Evolutionary conservation across 345 rosid species (phyloP).

Genomic region (Euphorbia pulcherrima): DNA sequence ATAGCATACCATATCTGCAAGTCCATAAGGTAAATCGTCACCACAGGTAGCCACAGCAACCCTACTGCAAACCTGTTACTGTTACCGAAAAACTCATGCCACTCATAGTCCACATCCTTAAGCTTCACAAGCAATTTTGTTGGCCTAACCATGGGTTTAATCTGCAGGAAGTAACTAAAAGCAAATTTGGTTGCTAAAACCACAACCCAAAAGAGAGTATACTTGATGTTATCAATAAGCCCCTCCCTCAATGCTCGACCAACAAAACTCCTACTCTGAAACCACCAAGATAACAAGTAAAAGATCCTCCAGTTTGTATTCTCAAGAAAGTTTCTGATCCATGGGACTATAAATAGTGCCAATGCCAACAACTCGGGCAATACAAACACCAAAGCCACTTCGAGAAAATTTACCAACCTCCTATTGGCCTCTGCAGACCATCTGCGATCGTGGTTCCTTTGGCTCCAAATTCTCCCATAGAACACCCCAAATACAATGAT

Average conservation of each 20-base stretch:
- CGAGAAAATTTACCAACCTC: constrained; percentile 55
- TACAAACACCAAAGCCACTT: constrained; percentile 56
- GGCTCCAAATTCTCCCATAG: constrained; percentile 69
- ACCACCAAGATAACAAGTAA: constrained; percentile 70
- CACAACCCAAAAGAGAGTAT: constrained; percentile 69
- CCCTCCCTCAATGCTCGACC: constrained; percentile 91
- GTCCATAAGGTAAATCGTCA: constrained; percentile 81
- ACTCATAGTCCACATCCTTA: constrained; percentile 44
- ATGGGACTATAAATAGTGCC: constrained; percentile 73
- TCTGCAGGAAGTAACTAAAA: constrained; percentile 83
- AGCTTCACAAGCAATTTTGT: constrained; percentile 49
- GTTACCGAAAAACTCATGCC: constrained; percentile 54
- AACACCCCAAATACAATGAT: constrained; percentile 57
- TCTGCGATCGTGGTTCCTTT: constrained; percentile 42
- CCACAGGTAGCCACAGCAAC: constrained; percentile 80
- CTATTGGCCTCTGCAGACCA: constrained; percentile 49
- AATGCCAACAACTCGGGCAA: constrained; percentile 76
- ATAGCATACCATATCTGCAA: constrained; percentile 93
- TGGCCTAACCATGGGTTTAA: constrained; percentile 77
- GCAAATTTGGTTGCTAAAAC: constrained; percentile 74
- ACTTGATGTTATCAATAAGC: constrained; percentile 68
- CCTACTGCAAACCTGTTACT: constrained; percentile 75
- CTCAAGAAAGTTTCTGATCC: constrained; percentile 90
- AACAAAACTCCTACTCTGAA: constrained; percentile 67
- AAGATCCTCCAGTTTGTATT: constrained; percentile 73